Conservation (phyloP, 345 rosid genomes). For the Anastatica hierochuntica region DNA sequence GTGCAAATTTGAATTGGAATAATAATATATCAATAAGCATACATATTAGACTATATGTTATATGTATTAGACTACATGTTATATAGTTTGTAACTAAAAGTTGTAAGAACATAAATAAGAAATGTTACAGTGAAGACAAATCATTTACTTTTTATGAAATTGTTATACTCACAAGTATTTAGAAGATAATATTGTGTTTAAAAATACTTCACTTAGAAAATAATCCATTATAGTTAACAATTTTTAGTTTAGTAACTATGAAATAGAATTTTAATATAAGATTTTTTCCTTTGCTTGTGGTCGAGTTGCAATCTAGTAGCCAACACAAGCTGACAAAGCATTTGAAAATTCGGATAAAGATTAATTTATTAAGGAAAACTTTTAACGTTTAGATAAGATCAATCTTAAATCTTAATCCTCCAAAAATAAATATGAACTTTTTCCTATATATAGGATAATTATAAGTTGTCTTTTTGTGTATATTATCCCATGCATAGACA, state of each 20-base stretch:
- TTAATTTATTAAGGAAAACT: not conserved
- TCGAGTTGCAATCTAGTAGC: not conserved
- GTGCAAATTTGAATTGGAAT: too few relatives aligned
- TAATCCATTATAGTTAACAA: too few relatives aligned
- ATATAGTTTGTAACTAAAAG: not conserved
- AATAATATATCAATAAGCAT: too few relatives aligned
- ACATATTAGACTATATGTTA: too few relatives aligned
- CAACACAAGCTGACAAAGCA: conserved; percentile 4
- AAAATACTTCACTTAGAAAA: too few relatives aligned
- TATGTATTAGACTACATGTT: not conserved
- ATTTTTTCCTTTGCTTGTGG: too few relatives aligned
- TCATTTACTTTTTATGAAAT: not conserved
- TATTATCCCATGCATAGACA: not conserved
- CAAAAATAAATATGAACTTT: not conserved
- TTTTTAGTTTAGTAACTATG: too few relatives aligned
- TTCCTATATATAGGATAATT: not conserved
- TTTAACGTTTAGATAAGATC: conserved; percentile 19
- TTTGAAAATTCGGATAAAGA: conserved; percentile 11
- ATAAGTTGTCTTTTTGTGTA: not conserved
- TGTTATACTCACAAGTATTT: too few relatives aligned
- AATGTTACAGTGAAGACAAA: not conserved
- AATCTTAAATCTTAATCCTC: not conserved
- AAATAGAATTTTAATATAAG: too few relatives aligned
- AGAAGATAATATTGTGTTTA: too few relatives aligned
- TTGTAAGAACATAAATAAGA: not conserved